Base-by-base conservation (phyloP, 2,329 filamentous ascomycete genomes). In the Cadophora gregata region DNA sequence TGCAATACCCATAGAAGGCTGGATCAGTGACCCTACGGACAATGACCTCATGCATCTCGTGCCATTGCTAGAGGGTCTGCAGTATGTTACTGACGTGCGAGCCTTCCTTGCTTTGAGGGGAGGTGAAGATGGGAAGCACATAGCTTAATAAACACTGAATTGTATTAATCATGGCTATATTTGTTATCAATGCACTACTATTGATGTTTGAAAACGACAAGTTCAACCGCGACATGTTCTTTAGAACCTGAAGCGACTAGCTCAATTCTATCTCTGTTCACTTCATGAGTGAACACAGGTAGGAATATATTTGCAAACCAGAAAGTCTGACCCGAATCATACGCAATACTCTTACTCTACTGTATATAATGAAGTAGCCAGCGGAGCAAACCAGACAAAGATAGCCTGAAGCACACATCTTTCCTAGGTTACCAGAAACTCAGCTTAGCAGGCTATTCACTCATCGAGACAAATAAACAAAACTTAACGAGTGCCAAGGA, bases 21-120 rank as follows among this genome's bases (percentile, higher is more conserved):
- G 96, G 96, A 98, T 99, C 81, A 97, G 90, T 79, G 96, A 99
- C 81, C 96, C 96, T 25, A 98, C 96, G 29, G 96, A 99, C 80
- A 96, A 94, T 78, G 95, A 97, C 77, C 84, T 99, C 71, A 85
- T 98, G 79, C 93, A 98, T 79, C 85, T 99, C 67, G 89, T 99
- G 66, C 96, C 96, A 36, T 84, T 98, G 75, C 84, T 99, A 53
- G 96, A 99, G 81, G 96, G 93, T 21, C 81, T 99, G 76, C 96
- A 98, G 81, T 97, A 98, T 80, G 94, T 96, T 72, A 97, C 95
- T 62, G 96, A 99, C 80, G 95, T 99, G 67, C 87, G 96, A 75
- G 94, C 96, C 59, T 83, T 98, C 70, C 84, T 99, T 76, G 94
- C 93, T 65, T 83, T 99, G 73, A 88, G 95, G 75, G 91, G 94